Evolutionary conservation across 2,329 filamentous ascomycete species (phyloP), one percentile per base, ranked within the genome.

Genomic region (Alternaria angustiovoidea): DNA sequence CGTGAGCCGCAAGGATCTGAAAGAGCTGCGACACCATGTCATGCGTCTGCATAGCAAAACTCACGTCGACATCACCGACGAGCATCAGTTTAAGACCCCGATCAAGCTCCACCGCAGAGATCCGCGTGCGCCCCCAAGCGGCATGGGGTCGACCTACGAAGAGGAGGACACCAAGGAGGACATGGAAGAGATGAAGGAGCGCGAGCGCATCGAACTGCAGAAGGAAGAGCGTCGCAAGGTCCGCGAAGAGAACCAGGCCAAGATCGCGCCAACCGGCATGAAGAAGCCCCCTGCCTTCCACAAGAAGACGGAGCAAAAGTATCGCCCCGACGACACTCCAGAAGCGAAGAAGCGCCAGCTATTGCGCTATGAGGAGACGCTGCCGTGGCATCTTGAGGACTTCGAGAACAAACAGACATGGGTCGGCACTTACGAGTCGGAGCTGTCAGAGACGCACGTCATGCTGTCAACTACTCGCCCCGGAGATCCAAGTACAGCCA

Each of bases 361-460:
- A 60, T 81, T 89, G 42, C 86, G 94, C 64, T 99, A 98, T 68
- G 95, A 98, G 76, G 95, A 99, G 78, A 93, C 94, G 4, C 83
- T 97, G 51, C 95, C 95, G 6, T 99, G 95, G 95, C 94, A 97
- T 76, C 80, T 99, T 36, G 95, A 99, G 76, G 95, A 99, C 77
- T 96, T 94, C 41, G 94, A 99, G 72, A 93, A 93, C 65, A 97
- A 94, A 78, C 94, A 97, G 70, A 91, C 92, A 3, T 98, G 94
- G 93, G 89, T 95, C 34, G 95, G 94, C 44, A 91, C 89, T 57
- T 97, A 98, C 70, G 91, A 98, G 71, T 91, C 91, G 26, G 92
- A 93, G 18, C 85, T 98, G 38, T 97, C 94, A 0, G 90, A 94
- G 70, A 85, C 83, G 2, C 89, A 92, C 52, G 92, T 93, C 51